Evolutionary conservation across 768 basidiomycete genomes (phyloP).

Genomic region (Tulasnella sp.): DNA sequence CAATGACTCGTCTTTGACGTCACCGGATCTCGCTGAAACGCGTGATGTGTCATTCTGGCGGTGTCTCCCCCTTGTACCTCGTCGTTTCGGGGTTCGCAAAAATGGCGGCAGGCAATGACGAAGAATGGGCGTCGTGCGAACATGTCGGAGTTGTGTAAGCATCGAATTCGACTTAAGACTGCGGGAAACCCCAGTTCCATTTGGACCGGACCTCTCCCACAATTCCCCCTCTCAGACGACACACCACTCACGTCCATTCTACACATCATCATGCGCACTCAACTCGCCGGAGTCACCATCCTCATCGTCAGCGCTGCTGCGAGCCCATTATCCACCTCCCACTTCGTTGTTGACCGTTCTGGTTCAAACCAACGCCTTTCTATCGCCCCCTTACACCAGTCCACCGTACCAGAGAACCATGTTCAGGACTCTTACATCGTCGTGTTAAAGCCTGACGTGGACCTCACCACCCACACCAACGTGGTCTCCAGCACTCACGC

Average conservation of each 20-base stretch:
- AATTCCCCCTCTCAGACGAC: conserved; percentile 3
- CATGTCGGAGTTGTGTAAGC: background rate
- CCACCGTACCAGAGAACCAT: conserved; percentile 13
- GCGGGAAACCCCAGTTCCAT: conserved; percentile 7
- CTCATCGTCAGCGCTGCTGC: conserved; percentile 6
- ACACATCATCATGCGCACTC: background rate
- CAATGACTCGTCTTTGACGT: conserved; percentile 1
- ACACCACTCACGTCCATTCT: background rate
- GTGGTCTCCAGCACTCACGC: conserved; percentile 65
- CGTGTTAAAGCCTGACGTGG: conserved; percentile 70
- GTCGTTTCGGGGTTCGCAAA: background rate
- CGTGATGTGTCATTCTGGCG: background rate
- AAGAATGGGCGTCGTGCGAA: background rate
- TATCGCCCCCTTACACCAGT: conserved; percentile 10
- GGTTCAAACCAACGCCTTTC: conserved; percentile 8
- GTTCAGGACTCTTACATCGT: conserved; percentile 94
- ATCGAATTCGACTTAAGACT: background rate
- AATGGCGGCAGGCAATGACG: conserved; percentile 1
- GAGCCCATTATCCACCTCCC: conserved; percentile 22
- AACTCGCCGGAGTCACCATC: conserved; percentile 23
- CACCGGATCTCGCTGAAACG: background rate
- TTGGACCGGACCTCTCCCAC: conserved; percentile 1
- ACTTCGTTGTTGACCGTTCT: conserved; percentile 15
- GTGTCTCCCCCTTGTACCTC: background rate
- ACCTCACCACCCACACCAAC: conserved; percentile 67